phyloP scores from a whole-genome alignment of 2,329 filamentous ascomycete genomes.

The Nemania serpens region DNA sequence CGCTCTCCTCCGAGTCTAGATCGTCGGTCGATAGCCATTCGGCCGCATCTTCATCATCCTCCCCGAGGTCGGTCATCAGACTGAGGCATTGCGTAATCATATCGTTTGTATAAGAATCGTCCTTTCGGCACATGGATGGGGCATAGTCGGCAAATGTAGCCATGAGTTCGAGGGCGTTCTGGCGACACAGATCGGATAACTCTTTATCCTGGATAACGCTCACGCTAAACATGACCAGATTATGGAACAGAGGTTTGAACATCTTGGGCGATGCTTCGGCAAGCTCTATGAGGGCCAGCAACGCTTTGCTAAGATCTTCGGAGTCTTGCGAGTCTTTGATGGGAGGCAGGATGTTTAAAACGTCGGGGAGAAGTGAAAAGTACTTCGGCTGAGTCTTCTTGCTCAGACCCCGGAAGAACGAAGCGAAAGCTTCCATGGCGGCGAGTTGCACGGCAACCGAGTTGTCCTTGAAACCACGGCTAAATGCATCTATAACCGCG shows the following conservation, averaged over 20 bases:
- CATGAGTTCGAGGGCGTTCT: constrained; percentile 96
- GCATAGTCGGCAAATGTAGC: constrained; percentile 96
- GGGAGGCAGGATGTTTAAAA: constrained; percentile 91
- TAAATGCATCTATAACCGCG: constrained; percentile 85
- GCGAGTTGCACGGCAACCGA: constrained; percentile 84
- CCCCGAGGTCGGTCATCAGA: constrained; percentile 94
- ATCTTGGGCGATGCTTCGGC: constrained; percentile 95
- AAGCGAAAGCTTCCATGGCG: constrained; percentile 94
- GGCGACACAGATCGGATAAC: constrained; percentile 83
- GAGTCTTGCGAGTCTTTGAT: constrained; percentile 91
- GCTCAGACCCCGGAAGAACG: constrained; percentile 88
- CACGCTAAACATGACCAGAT: constrained; percentile 89
- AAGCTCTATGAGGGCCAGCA: constrained; percentile 89
- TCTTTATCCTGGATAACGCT: constrained; percentile 97
- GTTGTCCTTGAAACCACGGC: constrained; percentile 88
- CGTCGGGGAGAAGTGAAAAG: constrained; percentile 82
- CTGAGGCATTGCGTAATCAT: constrained; percentile 99
- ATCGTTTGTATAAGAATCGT: constrained; percentile 85
- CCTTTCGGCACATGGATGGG: constrained; percentile 92
- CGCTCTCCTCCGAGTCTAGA: constrained; percentile 93
- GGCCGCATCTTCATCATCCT: constrained; percentile 90
- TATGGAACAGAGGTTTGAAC: constrained; percentile 95
- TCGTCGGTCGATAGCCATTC: constrained; percentile 96
- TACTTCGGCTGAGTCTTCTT: constrained; percentile 92
- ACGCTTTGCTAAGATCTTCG: constrained; percentile 86